Conservation (phyloP, 139 green algal species). For the Chlorella sp. region DNA sequence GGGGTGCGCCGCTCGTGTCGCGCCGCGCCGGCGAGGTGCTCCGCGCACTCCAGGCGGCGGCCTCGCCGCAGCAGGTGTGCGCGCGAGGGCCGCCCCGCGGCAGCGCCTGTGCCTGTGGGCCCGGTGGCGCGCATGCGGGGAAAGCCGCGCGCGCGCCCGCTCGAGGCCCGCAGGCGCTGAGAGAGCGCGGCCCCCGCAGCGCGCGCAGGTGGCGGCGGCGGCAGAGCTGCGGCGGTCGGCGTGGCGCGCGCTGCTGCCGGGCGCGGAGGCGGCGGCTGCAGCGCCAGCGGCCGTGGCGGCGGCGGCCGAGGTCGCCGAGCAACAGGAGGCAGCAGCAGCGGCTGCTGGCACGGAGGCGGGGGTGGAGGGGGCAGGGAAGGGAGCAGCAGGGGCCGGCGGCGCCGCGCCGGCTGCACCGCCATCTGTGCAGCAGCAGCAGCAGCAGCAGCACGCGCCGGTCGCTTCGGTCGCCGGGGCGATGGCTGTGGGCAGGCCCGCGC, state of each 20-base stretch:
- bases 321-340: too few species aligned
- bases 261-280: background rate
- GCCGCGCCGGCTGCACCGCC: background rate
- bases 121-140: background rate
- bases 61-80: background rate
- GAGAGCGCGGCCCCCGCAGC: background rate
- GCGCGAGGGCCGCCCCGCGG: background rate
- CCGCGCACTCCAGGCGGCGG: background rate
- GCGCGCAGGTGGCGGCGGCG: background rate
- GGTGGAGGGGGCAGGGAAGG: background rate
- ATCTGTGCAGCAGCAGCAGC: background rate
- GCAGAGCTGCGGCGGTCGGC: slow-evolving; percentile 16
- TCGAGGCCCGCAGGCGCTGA: background rate
- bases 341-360: background rate
- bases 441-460: background rate
- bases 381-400: background rate
- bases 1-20: background rate
- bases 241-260: background rate
- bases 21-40: slow-evolving; percentile 11
- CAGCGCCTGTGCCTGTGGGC: background rate
- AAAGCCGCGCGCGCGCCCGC: background rate
- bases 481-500: background rate
- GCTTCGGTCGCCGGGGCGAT: background rate
- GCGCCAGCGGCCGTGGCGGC: background rate
- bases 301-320: background rate